Percentiles rank a stretch among this genome's conserved stretches.
Conservation (phyloP, 2,329 filamentous ascomycete species). For the Claviceps arundinis region DNA sequence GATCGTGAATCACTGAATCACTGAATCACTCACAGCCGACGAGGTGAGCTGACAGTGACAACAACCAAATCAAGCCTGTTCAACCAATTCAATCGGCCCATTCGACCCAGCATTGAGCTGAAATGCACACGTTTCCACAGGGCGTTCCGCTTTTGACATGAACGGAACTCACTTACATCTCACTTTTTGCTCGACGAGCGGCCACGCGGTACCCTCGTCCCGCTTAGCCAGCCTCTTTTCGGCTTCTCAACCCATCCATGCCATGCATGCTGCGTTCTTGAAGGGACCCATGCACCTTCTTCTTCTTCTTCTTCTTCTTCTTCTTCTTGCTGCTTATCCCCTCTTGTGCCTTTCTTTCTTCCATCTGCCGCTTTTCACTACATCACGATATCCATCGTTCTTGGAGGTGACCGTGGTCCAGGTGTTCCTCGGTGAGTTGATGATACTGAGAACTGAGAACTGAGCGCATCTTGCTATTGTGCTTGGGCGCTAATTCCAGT, state of each 20-base stretch:
- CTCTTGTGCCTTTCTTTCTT: neutral
- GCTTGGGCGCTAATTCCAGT: too few relatives aligned
- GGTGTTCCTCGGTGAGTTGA: too few relatives aligned
- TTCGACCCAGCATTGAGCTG: too few relatives aligned
- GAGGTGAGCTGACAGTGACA: neutral
- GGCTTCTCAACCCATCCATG: neutral
- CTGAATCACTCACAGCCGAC: neutral
- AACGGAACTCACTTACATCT: constrained; percentile 1
- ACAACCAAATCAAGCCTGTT: neutral
- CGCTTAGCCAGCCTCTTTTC: neutral
- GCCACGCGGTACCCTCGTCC: neutral
- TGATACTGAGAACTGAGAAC: too few relatives aligned
- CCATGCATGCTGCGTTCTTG: neutral
- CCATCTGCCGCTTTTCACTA: too few relatives aligned
- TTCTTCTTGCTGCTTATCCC: neutral
- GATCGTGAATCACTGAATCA: too few relatives aligned
- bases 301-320: neutral
- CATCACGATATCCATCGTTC: too few relatives aligned
- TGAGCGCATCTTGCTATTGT: too few relatives aligned
- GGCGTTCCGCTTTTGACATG: neutral
- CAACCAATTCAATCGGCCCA: too few relatives aligned
- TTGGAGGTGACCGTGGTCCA: too few relatives aligned
- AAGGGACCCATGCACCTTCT: too few relatives aligned
- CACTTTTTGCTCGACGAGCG: neutral
- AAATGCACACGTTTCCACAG: too few relatives aligned